Percentiles rank a stretch among this genome's conserved stretches.
Conservation (phyloP, 768 basidiomycete species). For the Xerocomellus dryophilus region DNA sequence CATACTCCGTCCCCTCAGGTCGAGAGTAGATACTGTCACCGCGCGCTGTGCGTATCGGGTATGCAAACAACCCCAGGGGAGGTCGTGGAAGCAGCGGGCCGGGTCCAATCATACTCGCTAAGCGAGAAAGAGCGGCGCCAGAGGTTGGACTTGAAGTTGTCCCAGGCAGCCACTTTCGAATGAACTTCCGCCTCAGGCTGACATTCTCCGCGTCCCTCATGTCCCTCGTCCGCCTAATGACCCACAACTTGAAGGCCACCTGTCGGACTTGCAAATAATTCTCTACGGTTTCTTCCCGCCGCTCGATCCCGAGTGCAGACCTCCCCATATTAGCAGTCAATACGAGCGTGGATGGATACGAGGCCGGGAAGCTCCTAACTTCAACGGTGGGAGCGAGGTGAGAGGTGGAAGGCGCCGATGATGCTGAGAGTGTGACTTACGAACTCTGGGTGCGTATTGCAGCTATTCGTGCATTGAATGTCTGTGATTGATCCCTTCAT, state of each 20-base stretch:
- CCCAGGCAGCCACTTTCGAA: slow-evolving; percentile 38
- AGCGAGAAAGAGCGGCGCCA: no score
- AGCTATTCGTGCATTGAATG: background rate
- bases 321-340: no score
- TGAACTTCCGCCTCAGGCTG: slow-evolving; percentile 31
- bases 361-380: slow-evolving; percentile 48
- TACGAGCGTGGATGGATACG: slow-evolving; percentile 65
- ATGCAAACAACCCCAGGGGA: background rate
- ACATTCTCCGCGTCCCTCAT: no score
- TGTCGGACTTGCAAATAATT: slow-evolving; percentile 83
- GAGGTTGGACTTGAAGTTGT: no score
- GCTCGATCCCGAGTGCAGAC: slow-evolving; percentile 38
- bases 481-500: background rate
- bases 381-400: slow-evolving; percentile 56
- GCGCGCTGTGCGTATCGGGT: slow-evolving; percentile 10
- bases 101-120: no score
- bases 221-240: slow-evolving; percentile 18
- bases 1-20: background rate
- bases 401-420: slow-evolving; percentile 46
- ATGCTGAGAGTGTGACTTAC: slow-evolving; percentile 57
- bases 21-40: no score
- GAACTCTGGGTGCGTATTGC: slow-evolving; percentile 60
- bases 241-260: slow-evolving; percentile 82
- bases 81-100: background rate
- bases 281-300: background rate